phyloP scores from a whole-genome alignment of 1,139 yeast species.

The Hemisphaericaspora xylofermentans region DNA sequence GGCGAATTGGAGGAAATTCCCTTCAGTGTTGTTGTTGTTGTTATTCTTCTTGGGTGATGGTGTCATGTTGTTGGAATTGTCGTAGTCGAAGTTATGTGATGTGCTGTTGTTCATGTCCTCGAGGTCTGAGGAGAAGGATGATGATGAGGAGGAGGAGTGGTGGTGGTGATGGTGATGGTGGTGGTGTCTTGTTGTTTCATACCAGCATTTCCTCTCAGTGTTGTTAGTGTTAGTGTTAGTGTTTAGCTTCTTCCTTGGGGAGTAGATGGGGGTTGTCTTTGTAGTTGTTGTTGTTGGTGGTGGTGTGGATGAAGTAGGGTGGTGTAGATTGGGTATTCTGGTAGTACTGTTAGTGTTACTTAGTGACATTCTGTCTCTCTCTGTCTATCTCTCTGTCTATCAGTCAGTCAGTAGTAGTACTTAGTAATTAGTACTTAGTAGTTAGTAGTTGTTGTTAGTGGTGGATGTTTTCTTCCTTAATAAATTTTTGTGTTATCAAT shows the following conservation, averaged over 20 bases:
- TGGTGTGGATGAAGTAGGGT: neutral
- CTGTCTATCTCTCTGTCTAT: too few relatives aligned
- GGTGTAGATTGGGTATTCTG: neutral
- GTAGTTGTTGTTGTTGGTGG: neutral
- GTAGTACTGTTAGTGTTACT: neutral
- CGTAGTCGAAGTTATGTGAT: too few relatives aligned
- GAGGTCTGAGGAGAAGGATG: neutral
- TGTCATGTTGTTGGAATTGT: constrained; percentile 8
- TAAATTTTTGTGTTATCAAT: too few relatives aligned
- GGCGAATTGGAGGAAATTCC: constrained; percentile 19
- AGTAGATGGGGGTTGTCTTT: neutral
- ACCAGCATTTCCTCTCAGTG: neutral
- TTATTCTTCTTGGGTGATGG: constrained; percentile 14
- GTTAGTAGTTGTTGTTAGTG: too few relatives aligned
- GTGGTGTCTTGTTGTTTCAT: neutral
- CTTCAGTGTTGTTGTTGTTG: constrained; percentile 1
- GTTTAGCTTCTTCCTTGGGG: neutral
- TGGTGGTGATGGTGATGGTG: neutral
- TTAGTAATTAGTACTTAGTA: too few relatives aligned
- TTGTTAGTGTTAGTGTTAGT: neutral
- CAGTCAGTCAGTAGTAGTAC: too few relatives aligned
- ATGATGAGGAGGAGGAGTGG: neutral
- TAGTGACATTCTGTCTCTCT: neutral
- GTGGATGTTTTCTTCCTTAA: too few relatives aligned
- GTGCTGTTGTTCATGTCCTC: neutral